A percentile compares a stretch with the other conserved stretches of the same genome.
Conservation (phyloP, 2,329 filamentous ascomycete species). For the Neonectria ditissima region DNA sequence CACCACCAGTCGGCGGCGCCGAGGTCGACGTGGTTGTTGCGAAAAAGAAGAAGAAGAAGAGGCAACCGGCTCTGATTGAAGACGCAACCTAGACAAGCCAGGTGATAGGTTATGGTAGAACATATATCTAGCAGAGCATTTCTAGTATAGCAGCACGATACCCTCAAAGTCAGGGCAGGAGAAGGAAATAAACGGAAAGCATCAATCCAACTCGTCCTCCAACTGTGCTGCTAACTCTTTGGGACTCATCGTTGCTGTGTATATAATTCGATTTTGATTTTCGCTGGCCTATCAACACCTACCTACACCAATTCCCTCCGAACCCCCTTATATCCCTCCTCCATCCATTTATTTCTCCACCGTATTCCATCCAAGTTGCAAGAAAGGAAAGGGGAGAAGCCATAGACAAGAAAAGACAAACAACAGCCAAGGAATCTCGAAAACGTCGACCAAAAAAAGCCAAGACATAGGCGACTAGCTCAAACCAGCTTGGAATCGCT, state of each 20-base stretch:
- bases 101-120: neutral
- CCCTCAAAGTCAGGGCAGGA: conserved; percentile 15
- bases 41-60: conserved; percentile 64
- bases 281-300: conserved; percentile 19
- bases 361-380: conserved; percentile 11
- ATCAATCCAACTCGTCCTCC: conserved; percentile 15
- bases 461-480: conserved; percentile 31
- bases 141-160: conserved; percentile 3
- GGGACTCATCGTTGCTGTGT: neutral
- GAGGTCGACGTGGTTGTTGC: conserved; percentile 49
- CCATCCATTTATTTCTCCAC: conserved; percentile 16
- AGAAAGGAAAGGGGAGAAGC: conserved; percentile 1
- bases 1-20: conserved; percentile 30
- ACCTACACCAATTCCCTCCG: conserved; percentile 9
- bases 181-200: conserved; percentile 30
- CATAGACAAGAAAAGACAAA: conserved; percentile 10
- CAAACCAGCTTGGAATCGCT: conserved; percentile 42
- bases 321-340: neutral
- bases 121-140: conserved; percentile 7
- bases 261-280: conserved; percentile 9
- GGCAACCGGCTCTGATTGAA: conserved; percentile 48
- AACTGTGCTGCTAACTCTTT: too few species aligned
- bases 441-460: conserved; percentile 10
- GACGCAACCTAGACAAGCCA: conserved; percentile 32
- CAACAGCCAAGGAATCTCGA: conserved; percentile 16